Conservation (phyloP, 306 rosid genomes). For the Trichosanthes truncata region DNA sequence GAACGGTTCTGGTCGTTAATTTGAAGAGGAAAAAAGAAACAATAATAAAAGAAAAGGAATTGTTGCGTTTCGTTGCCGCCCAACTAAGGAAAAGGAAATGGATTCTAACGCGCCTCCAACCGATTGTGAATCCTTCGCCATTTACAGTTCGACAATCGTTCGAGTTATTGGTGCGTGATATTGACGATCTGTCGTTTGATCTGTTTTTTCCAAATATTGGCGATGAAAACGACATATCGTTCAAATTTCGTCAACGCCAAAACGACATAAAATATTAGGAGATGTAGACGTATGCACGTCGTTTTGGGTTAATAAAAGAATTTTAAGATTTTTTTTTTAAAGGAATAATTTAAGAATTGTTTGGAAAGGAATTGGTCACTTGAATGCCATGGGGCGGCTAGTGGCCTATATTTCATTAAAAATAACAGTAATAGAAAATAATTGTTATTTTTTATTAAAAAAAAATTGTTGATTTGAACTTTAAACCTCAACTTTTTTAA, state of each 20-base stretch:
- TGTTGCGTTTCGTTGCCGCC: constrained; percentile 1
- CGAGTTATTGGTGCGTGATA: neutral
- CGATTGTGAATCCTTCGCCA: neutral
- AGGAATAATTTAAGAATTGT: neutral
- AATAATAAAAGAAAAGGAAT: neutral
- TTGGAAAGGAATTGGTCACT: neutral
- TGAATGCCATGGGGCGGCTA: neutral
- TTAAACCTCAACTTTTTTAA: too few relatives aligned
- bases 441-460: too few relatives aligned
- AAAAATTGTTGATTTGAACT: too few relatives aligned
- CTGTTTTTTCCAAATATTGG: neutral
- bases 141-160: neutral
- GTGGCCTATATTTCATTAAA: neutral
- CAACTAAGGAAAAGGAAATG: neutral
- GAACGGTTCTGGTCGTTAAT: neutral
- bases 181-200: neutral
- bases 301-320: neutral
- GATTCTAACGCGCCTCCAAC: neutral
- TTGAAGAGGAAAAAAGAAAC: neutral
- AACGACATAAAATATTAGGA: neutral
- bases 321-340: too few relatives aligned
- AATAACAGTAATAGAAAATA: too few relatives aligned
- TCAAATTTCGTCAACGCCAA: neutral
- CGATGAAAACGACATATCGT: neutral
- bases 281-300: neutral